These are phyloP conservation scores for Geranium incanum DNA, from an alignment of 441 rosid genomes.

Conservation along the genomic window DNA sequence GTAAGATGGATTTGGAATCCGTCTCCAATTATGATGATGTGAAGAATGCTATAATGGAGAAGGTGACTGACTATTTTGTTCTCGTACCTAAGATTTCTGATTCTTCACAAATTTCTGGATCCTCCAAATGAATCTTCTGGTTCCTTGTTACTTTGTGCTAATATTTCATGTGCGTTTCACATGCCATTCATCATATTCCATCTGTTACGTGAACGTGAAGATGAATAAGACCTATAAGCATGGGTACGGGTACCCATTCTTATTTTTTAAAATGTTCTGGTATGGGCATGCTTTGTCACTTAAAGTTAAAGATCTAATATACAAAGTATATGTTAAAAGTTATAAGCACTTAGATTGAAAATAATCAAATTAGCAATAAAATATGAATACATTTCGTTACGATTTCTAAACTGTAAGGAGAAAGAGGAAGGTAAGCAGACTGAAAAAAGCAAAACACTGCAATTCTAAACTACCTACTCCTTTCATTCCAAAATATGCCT, in stretches of 20 bases:
- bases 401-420: not conserved
- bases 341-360: not conserved
- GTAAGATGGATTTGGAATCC: conserved; percentile 79
- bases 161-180: conserved; percentile 10
- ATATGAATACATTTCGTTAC: too few species aligned
- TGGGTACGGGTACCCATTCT: not conserved
- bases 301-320: not conserved
- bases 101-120: conserved; percentile 19
- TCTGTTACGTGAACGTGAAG: conserved; percentile 1
- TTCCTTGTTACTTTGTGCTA: conserved; percentile 12
- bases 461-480: not conserved
- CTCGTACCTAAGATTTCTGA: conserved; percentile 17
- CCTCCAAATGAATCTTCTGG: conserved; percentile 14
- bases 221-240: conserved; percentile 7
- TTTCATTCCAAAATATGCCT: not conserved
- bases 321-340: not conserved
- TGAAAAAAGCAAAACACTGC: not conserved
- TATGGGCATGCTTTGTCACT: not conserved
- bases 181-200: conserved; percentile 7
- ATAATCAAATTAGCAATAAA: not conserved
- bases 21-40: conserved; percentile 86
- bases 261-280: not conserved
- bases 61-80: conserved; percentile 43
- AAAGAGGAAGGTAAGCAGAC: not conserved
- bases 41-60: conserved; percentile 64